Conservation (phyloP, 345 rosid species). For the Arabis alpina region DNA sequence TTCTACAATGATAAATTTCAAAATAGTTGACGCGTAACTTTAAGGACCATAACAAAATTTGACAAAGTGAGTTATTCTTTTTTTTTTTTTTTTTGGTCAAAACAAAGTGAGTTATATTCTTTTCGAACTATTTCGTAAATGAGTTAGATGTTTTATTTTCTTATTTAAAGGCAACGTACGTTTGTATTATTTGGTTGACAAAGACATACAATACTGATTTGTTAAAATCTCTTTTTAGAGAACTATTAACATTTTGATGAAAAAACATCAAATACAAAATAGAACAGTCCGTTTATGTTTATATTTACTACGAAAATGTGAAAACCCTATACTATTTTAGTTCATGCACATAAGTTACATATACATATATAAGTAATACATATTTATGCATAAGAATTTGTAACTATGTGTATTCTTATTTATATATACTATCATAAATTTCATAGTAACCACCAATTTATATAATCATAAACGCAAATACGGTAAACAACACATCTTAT, state of each 20-base stretch:
- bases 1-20: not conserved
- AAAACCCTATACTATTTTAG: too few relatives aligned
- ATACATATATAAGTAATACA: too few relatives aligned
- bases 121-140: not conserved
- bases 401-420: not conserved
- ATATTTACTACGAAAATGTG: too few relatives aligned
- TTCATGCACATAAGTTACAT: too few relatives aligned
- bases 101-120: not conserved
- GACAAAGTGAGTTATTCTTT: not conserved
- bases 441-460: not conserved
- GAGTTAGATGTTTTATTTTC: not conserved
- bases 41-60: not conserved
- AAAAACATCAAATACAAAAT: too few relatives aligned
- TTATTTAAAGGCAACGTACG: not conserved
- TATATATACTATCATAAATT: not conserved
- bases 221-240: too few relatives aligned
- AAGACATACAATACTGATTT: too few relatives aligned
- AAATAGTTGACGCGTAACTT: conserved; percentile 1
- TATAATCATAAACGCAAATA: not conserved
- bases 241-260: too few relatives aligned
- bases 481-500: not conserved
- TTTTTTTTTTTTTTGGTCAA: too few relatives aligned
- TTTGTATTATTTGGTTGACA: not conserved
- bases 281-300: too few relatives aligned
- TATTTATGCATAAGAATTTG: too few relatives aligned